Conservation (phyloP, 2,329 filamentous ascomycete species). For the Scytalidium sp. region DNA sequence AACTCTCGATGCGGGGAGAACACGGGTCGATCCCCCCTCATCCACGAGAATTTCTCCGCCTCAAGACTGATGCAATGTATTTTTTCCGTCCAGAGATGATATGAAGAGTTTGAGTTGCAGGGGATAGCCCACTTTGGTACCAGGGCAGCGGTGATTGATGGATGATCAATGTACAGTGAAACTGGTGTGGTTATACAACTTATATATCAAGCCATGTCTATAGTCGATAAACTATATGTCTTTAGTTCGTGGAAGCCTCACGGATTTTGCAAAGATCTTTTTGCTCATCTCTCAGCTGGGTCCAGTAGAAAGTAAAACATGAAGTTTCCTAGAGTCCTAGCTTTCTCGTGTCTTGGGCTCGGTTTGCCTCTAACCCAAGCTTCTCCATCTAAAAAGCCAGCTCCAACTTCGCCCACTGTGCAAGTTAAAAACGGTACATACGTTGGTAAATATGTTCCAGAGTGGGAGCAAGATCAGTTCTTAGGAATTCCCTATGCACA, state of each 20-base stretch:
- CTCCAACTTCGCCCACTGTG: slow-evolving; percentile 11
- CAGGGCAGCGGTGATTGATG: not conserved
- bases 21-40: not conserved
- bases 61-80: not conserved
- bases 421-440: slow-evolving; percentile 22
- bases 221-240: not conserved
- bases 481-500: slow-evolving; percentile 9
- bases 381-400: not conserved
- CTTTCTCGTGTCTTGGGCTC: not conserved
- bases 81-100: not conserved
- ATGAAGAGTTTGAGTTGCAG: not conserved
- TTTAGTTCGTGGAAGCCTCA: not conserved
- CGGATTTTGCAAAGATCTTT: not conserved
- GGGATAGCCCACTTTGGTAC: not conserved
- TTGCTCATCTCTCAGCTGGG: not conserved
- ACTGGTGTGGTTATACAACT: not conserved
- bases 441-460: slow-evolving; percentile 16
- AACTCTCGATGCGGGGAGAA: no score
- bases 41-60: not conserved
- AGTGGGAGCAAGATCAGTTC: slow-evolving; percentile 20
- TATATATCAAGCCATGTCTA: not conserved
- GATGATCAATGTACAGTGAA: not conserved
- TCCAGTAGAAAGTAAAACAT: not conserved
- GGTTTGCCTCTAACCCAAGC: not conserved
- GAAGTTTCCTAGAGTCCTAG: not conserved